Percentiles rank a stretch among this genome's conserved stretches.
phyloP scores from a whole-genome alignment of 2,329 filamentous ascomycete genomes.

The Alternaria triticina region DNA sequence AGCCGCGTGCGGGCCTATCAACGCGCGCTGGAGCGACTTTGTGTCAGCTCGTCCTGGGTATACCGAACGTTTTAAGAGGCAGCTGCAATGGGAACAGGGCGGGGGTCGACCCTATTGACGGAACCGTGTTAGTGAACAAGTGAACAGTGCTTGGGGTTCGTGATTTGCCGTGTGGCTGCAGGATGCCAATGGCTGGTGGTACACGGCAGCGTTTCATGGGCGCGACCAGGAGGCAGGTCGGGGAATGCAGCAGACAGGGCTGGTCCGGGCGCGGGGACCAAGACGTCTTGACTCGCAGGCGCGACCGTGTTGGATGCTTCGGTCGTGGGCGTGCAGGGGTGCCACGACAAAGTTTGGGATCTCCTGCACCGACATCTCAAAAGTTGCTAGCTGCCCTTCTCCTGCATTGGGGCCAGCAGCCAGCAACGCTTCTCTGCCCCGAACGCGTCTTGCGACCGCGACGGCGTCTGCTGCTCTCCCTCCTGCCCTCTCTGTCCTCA shows the following conservation, averaged over 20 bases:
- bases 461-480: not conserved
- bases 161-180: conserved; percentile 8
- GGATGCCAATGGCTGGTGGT: not conserved
- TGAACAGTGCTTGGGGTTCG: conserved; percentile 3
- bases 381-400: conserved; percentile 11
- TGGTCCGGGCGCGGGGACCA: not conserved
- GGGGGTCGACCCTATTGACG: not conserved
- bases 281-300: conserved; percentile 10
- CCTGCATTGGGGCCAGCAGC: conserved; percentile 11
- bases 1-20: not conserved
- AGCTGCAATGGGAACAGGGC: not conserved
- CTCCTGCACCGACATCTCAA: conserved; percentile 17
- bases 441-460: conserved; percentile 5
- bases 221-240: not conserved
- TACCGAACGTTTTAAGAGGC: not conserved
- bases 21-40: not conserved
- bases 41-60: not conserved
- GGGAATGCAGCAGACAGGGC: not conserved
- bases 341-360: conserved; percentile 13
- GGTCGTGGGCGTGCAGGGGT: conserved; percentile 10
- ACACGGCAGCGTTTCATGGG: conserved; percentile 5
- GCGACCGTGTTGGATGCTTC: not conserved
- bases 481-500: not conserved
- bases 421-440: not conserved
- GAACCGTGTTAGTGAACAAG: conserved; percentile 11